Evolutionary conservation across 2,329 filamentous ascomycete species (phyloP).

Genomic region (Botrytis elliptica): DNA sequence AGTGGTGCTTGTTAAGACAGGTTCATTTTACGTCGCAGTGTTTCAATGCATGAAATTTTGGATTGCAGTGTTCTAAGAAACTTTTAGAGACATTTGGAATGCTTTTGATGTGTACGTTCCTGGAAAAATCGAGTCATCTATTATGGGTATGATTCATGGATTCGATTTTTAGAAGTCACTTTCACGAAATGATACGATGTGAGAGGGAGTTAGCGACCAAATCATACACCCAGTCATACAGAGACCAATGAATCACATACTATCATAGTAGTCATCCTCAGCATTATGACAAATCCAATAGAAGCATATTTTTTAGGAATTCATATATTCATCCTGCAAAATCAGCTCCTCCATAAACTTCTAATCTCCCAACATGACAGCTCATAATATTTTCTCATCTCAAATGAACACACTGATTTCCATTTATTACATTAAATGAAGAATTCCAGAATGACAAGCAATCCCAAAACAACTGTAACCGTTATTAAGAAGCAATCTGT

Average conservation of each 20-base stretch:
- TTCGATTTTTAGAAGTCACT: not conserved
- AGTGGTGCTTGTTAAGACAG: not conserved
- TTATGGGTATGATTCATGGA: not conserved
- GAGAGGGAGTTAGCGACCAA: not conserved
- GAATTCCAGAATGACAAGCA: not conserved
- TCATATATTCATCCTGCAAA: not conserved
- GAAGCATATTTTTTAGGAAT: not conserved
- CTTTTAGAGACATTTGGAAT: not conserved
- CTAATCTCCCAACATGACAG: not conserved
- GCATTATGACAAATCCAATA: not conserved
- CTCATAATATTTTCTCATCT: not conserved
- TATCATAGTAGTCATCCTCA: not conserved
- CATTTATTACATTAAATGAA: not conserved
- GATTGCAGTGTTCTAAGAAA: not conserved
- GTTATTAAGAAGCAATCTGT: too few relatives aligned
- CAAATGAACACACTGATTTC: not conserved
- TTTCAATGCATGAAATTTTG: not conserved
- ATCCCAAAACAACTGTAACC: not conserved
- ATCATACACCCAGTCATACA: not conserved
- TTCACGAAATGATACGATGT: too few relatives aligned
- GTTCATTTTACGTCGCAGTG: not conserved
- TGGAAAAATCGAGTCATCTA: not conserved
- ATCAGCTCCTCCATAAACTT: not conserved
- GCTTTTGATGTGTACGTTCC: not conserved
- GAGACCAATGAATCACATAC: not conserved